Evolutionary conservation across 2,329 filamentous ascomycete genomes (phyloP).

Genomic region (Colletotrichum abscissum): DNA sequence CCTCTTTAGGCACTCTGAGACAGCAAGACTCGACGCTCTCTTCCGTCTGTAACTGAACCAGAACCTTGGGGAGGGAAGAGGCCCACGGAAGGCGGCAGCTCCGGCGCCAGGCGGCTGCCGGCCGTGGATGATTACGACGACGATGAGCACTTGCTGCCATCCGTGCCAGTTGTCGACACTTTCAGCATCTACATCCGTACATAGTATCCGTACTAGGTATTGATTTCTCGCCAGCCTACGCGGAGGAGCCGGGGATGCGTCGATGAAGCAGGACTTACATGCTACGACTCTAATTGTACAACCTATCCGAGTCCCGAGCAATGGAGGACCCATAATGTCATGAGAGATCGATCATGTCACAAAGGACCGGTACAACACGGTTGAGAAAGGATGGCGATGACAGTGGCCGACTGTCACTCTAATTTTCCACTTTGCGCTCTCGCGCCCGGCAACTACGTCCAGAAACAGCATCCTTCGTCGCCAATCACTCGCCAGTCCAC

Average conservation of each 20-base stretch:
- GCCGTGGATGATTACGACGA: slow-evolving; percentile 27
- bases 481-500: slow-evolving; percentile 4
- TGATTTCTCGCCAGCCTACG: background rate
- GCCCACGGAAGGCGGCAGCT: slow-evolving; percentile 26
- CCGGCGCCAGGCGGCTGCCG: slow-evolving; percentile 27
- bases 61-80: slow-evolving; percentile 33
- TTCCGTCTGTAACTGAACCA: slow-evolving; percentile 27
- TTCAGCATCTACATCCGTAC: background rate
- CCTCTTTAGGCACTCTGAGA: slow-evolving; percentile 6
- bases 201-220: background rate
- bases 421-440: background rate
- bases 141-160: background rate
- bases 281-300: background rate
- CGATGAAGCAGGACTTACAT: background rate
- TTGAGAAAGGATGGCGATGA: background rate
- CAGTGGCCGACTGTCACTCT: background rate
- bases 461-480: background rate
- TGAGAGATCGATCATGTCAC: background rate
- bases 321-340: background rate
- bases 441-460: background rate
- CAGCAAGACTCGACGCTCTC: slow-evolving; percentile 4
- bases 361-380: background rate
- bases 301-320: background rate
- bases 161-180: background rate
- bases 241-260: background rate